Evolutionary conservation across 2,329 filamentous ascomycete genomes (phyloP).

Genomic region (Immersiporthe knoxdaviesiana): DNA sequence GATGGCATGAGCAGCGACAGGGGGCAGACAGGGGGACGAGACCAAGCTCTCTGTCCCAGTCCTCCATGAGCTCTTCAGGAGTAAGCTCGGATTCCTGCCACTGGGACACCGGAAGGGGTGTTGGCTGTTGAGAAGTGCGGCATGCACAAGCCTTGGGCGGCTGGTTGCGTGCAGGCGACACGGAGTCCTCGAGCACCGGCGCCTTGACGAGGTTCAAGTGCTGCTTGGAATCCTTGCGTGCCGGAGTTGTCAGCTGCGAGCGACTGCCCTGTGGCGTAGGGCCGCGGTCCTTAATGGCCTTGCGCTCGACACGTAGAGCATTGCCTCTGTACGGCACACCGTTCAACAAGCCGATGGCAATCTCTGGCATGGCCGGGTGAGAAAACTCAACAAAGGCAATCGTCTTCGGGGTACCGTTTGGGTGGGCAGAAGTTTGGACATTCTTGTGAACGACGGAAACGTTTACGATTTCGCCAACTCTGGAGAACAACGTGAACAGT

Average conservation of each 20-base stretch:
- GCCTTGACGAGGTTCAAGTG: neutral
- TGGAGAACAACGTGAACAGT: constrained; percentile 33
- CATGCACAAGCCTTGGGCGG: no score
- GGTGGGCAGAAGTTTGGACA: constrained; percentile 30
- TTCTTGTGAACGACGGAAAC: constrained; percentile 35
- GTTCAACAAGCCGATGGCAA: constrained; percentile 24
- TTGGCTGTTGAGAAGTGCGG: no score
- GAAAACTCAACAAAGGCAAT: constrained; percentile 39
- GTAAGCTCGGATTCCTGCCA: no score
- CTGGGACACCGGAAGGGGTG: no score
- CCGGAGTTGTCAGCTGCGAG: constrained; percentile 13
- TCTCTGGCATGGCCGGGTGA: constrained; percentile 31
- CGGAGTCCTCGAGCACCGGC: no score
- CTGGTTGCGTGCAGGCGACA: no score
- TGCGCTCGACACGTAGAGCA: constrained; percentile 28
- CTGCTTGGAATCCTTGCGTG: neutral
- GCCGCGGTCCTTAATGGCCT: constrained; percentile 26
- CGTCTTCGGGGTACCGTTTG: constrained; percentile 25
- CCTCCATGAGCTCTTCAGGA: no score
- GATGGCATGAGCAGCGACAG: no score
- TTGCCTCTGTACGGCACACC: constrained; percentile 22
- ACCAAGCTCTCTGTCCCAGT: no score
- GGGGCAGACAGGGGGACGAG: no score
- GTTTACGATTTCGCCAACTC: constrained; percentile 36
- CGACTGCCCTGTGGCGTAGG: constrained; percentile 18